Evolutionary conservation across 495 filamentous ascomycete species (phyloP), one percentile per base, ranked within the genome.

Genomic region (Aspergillus indologenus): DNA sequence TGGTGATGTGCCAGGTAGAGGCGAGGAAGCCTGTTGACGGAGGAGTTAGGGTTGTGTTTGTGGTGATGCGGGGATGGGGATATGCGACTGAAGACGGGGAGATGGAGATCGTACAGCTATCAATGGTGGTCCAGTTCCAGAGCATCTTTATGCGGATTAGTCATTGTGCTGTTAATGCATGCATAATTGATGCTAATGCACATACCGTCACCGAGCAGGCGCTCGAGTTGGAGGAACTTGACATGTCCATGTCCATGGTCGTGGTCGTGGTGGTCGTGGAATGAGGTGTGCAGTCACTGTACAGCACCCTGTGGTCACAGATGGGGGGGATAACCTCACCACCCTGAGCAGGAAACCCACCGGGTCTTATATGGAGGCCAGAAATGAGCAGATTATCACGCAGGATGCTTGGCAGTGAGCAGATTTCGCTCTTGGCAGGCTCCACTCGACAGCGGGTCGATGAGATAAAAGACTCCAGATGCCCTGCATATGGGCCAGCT

Each of bases 51-150:
- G 34, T 11, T 40, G n/a, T n/a, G n/a, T n/a, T n/a, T n/a, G n/a
- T n/a, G 34, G 34, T 11, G 5, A 11, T 4, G 12, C n/a, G 26
- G 9, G 26, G 26, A 29, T 29, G 26, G 26, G n/a, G 9, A 29
- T 29, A 9, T 29, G 42, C 8, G 26, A 21, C 19, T 26, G 53
- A 45, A 51, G 18, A 26, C n/a, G 1, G 19, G 21, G 20, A 19
- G 18, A 23, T 0, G 22, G 26, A 5, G 6, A 20, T 19, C 66
- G 20, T 56, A 72, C 85, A 90, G 0, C 83, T 67, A 68, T 88
- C 80, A 53, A 87, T 71, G 0, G 81, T 85, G 56, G 86, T 70
- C 83, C 86, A 89, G 65, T 90, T 89, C 83, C 85, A 89, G 7
- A 89, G 69, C 87, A 89, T 90, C 81, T 82, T 29, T 29, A 29